phyloP scores from a whole-genome alignment of 192 early-diverging fungal species.

The Backusella mclennaniae region DNA sequence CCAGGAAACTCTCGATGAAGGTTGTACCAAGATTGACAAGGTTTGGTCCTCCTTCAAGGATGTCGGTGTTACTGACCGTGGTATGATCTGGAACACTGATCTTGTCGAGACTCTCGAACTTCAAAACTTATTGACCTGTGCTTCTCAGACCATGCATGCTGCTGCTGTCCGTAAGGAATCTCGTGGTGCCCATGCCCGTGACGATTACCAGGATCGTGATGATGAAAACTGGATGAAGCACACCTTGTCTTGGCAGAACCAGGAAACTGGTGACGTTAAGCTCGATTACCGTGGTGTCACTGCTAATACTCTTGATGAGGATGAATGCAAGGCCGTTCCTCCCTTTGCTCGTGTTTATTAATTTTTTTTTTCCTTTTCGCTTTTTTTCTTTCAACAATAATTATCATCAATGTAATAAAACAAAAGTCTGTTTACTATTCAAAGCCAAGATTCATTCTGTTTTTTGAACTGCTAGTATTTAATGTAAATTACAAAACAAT shows the following conservation, averaged over 20 bases:
- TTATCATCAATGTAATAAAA: not conserved
- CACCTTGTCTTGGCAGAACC: slow-evolving; percentile 92
- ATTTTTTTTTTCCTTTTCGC: slow-evolving; percentile 7
- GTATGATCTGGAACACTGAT: slow-evolving; percentile 99
- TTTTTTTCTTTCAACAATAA: slow-evolving; percentile 9
- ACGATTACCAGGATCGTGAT: slow-evolving; percentile 87
- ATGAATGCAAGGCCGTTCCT: slow-evolving; percentile 90
- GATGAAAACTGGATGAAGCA: slow-evolving; percentile 99
- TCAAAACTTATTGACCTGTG: slow-evolving; percentile 95
- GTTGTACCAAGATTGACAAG: slow-evolving; percentile 77
- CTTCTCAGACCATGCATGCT: slow-evolving; percentile 88
- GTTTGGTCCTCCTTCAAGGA: slow-evolving; percentile 80
- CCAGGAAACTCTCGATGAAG: slow-evolving; percentile 83
- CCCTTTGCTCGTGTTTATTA: slow-evolving; percentile 88
- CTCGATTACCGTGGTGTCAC: slow-evolving; percentile 86
- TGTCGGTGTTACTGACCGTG: slow-evolving; percentile 86
- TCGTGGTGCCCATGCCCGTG: slow-evolving; percentile 96
- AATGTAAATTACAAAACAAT: not conserved
- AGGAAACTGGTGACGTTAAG: slow-evolving; percentile 69
- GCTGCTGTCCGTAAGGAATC: slow-evolving; percentile 95
- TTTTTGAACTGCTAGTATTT: not conserved
- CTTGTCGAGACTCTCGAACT: slow-evolving; percentile 95
- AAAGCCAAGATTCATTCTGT: not conserved
- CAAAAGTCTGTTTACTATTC: slow-evolving; percentile 1
- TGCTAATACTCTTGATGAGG: slow-evolving; percentile 83